These are phyloP conservation scores for Geranomyces michiganensis DNA, from an alignment of 192 early-diverging fungal genomes.

Conservation along the genomic window DNA sequence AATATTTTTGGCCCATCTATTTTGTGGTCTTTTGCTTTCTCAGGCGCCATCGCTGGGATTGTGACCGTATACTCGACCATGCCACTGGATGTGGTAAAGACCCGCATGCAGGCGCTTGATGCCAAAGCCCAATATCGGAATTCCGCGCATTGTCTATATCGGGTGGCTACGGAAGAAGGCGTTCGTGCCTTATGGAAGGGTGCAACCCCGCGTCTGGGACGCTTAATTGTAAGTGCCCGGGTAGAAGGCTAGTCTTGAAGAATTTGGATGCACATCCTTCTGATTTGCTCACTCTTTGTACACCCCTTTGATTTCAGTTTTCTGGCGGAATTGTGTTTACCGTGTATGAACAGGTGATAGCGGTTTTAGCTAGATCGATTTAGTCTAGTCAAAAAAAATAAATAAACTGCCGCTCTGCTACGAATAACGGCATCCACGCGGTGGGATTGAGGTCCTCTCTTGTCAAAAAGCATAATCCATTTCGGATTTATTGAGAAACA, in stretches of 20 bases:
- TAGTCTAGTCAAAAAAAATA: too few relatives aligned
- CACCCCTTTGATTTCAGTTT: too few relatives aligned
- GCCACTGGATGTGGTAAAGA: constrained; percentile 98
- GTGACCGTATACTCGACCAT: constrained; percentile 96
- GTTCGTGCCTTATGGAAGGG: constrained; percentile 91
- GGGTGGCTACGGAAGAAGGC: constrained; percentile 76
- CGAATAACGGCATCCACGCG: too few relatives aligned
- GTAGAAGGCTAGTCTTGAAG: too few relatives aligned
- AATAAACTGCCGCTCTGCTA: too few relatives aligned
- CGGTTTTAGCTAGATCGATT: constrained; percentile 29
- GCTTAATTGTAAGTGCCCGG: constrained; percentile 70
- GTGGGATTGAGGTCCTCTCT: too few relatives aligned
- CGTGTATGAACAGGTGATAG: constrained; percentile 74
- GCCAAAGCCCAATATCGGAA: constrained; percentile 69
- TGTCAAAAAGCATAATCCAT: too few relatives aligned
- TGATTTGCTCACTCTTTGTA: constrained; percentile 8
- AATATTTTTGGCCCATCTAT: too few relatives aligned
- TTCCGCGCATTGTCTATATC: constrained; percentile 73
- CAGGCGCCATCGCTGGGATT: constrained; percentile 82
- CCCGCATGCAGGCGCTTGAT: constrained; percentile 88
- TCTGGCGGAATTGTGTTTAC: constrained; percentile 87
- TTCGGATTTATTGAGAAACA: too few relatives aligned
- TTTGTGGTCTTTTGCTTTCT: neutral
- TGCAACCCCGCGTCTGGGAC: constrained; percentile 84
- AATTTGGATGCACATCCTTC: constrained; percentile 1